phyloP scores from a whole-genome alignment of 2,329 filamentous ascomycete species.

The Colletotrichum camelliae region DNA sequence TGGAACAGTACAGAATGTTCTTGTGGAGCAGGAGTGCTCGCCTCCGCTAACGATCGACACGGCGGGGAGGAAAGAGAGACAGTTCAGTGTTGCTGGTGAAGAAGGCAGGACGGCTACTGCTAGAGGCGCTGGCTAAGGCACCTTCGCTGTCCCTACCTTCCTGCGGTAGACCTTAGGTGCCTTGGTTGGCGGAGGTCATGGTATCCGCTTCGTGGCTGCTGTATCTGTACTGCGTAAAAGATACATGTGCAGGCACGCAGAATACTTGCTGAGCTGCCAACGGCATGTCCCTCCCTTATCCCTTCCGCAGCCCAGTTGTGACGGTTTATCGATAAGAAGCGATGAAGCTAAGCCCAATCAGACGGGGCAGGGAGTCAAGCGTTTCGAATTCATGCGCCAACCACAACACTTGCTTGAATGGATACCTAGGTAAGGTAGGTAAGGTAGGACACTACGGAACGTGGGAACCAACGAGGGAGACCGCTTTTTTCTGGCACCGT shows the following conservation, averaged over 20 bases:
- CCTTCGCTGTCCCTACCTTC: neutral
- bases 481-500: neutral
- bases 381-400: constrained; percentile 6
- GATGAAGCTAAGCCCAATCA: constrained; percentile 1
- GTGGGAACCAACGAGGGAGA: neutral
- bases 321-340: constrained; percentile 14
- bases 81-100: neutral
- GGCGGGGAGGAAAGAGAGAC: neutral
- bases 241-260: neutral
- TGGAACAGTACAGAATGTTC: neutral
- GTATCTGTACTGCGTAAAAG: neutral
- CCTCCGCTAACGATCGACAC: no score
- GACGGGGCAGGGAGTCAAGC: neutral
- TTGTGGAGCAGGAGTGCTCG: neutral
- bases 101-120: neutral
- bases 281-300: neutral
- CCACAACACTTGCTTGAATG: neutral
- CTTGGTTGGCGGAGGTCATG: no score
- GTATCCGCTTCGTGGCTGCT: no score
- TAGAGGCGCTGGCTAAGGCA: neutral
- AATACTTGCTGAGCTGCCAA: neutral
- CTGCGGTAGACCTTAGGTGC: no score
- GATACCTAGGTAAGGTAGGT: neutral
- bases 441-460: neutral
- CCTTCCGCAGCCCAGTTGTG: neutral